Base-by-base conservation (phyloP, 495 filamentous ascomycete genomes). In the Tuber calosporum region DNA sequence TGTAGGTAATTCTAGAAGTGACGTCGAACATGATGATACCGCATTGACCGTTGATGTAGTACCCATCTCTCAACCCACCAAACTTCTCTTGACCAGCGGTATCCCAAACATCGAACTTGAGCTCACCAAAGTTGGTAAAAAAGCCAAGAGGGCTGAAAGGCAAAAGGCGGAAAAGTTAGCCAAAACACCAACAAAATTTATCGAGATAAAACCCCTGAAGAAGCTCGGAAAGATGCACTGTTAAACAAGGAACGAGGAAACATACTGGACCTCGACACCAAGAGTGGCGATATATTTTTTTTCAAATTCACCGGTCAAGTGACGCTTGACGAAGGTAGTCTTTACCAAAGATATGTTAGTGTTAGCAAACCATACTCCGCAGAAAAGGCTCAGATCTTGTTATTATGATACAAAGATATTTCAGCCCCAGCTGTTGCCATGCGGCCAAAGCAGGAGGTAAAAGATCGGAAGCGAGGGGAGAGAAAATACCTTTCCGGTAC, bases 1-100 rank as follows among this genome's bases (percentile, higher is more conserved):
- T 99, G 90, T 99, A 99, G 82, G 96, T 99, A 84, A 99, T 99
- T 84, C 96, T 93, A 76, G 96, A 98, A 68, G 96, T 99, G 73
- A 99, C 96, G 84, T 99, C 96, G 86, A 99, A 99, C 96, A 99
- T 99, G 90, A 99, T 98, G 88, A 99, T 96, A 86, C 96, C 96
- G 84, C 95, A 97, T 86, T 98, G 95, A 79, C 96, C 96, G 88
- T 97, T 98, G 89, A 99, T 99, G 86, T 99, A 99, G 89, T 99
- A 99, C 75, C 96, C 96, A 87, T 99, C 96, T 86, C 96, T 90
- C 81, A 99, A 92, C 87, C 96, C 96, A 87, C 96, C 96, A 80
- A 99, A 99, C 89, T 99, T 99, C 89, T 99, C 96, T 85, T 99
- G 96, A 79, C 96, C 96, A 79, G 96, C 96, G 77, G 96, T 99